Evolutionary conservation across 2,329 filamentous ascomycete genomes (phyloP).

Genomic region (Escovopsis sp.): DNA sequence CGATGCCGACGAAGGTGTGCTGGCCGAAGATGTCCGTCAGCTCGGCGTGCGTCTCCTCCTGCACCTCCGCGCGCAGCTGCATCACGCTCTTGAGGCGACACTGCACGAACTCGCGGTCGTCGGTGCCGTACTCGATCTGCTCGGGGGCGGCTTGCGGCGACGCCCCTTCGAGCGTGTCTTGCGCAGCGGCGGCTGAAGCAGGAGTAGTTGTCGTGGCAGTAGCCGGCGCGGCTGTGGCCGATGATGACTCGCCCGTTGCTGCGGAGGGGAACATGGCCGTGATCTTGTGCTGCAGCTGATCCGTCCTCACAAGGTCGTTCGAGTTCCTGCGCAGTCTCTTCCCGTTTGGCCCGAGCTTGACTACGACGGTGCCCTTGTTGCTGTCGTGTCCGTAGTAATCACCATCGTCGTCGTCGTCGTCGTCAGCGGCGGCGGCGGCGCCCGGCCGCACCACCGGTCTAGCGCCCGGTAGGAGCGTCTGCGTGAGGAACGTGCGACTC

Average conservation of each 20-base stretch:
- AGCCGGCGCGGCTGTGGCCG: no score
- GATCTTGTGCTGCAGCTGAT: conserved; percentile 80
- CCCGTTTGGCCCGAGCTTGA: conserved; percentile 20
- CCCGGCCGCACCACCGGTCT: conserved; percentile 5
- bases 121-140: conserved; percentile 53
- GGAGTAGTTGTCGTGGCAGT: no score
- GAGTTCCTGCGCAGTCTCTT: conserved; percentile 26
- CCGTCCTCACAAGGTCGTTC: conserved; percentile 81
- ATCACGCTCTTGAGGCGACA: conserved; percentile 77
- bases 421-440: no score
- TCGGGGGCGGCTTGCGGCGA: conserved; percentile 26
- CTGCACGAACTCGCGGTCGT: conserved; percentile 50
- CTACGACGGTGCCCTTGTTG: conserved; percentile 14
- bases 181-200: conserved; percentile 6
- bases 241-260: conserved; percentile 9
- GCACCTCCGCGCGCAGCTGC: conserved; percentile 65
- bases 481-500: conserved; percentile 86
- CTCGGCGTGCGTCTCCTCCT: conserved; percentile 67
- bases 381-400: conserved; percentile 11
- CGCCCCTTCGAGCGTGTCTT: conserved; percentile 10
- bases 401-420: conserved; percentile 13
- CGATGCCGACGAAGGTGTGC: conserved; percentile 85
- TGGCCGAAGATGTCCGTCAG: conserved; percentile 76
- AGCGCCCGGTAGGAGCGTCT: conserved; percentile 68
- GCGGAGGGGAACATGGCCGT: conserved; percentile 76